Percentiles rank a stretch among this genome's conserved stretches.
These are phyloP conservation scores for Vitis rupestris DNA, from an alignment of 164 flowering plant species.

Conservation along the genomic window DNA sequence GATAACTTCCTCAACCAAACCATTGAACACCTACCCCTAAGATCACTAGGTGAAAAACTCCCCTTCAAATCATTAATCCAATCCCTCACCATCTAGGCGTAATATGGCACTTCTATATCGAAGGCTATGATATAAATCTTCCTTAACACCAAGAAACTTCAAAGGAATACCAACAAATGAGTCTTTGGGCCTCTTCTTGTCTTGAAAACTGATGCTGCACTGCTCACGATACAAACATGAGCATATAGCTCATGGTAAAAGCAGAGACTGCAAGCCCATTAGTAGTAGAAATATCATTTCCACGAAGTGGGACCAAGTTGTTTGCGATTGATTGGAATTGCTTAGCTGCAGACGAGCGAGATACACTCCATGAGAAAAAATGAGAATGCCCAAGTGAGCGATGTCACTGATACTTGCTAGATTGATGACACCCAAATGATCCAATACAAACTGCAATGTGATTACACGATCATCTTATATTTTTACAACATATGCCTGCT, in stretches of 20 bases:
- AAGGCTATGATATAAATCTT: slow-evolving; percentile 23
- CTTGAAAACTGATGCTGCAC: too few species aligned
- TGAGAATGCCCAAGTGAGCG: too few species aligned
- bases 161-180: slow-evolving; percentile 48
- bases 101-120: slow-evolving; percentile 81
- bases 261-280: slow-evolving; percentile 38
- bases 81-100: slow-evolving; percentile 69
- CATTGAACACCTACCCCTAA: slow-evolving; percentile 63
- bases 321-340: slow-evolving; percentile 48
- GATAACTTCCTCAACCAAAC: slow-evolving; percentile 92
- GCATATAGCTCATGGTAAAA: slow-evolving; percentile 39
- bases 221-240: slow-evolving; percentile 40
- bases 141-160: slow-evolving; percentile 32
- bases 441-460: slow-evolving; percentile 9
- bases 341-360: slow-evolving; percentile 51
- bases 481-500: slow-evolving; percentile 11
- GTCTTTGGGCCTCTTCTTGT: slow-evolving; percentile 27
- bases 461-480: slow-evolving; percentile 8
- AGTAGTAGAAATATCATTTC: slow-evolving; percentile 36
- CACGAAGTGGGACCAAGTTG: slow-evolving; percentile 36
- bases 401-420: too few species aligned
- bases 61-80: slow-evolving; percentile 61
- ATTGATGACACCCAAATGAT: neutral
- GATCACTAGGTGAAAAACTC: slow-evolving; percentile 19
- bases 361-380: slow-evolving; percentile 5